Evolutionary conservation across 2,329 filamentous ascomycete genomes (phyloP).

Genomic region (Aspergillus cejpii): DNA sequence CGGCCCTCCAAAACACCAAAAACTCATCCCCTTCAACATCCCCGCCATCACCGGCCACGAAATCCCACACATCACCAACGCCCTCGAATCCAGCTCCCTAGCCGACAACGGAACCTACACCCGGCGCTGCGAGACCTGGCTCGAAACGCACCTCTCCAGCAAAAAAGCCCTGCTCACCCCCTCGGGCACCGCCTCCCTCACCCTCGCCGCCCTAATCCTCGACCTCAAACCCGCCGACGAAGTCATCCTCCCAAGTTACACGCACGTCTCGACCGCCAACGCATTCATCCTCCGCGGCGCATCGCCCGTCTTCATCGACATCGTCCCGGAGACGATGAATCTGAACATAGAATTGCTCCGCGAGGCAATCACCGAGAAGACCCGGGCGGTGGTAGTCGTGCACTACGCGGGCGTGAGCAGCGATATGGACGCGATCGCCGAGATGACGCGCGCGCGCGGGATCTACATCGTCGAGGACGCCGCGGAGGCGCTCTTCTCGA

Average conservation of each 20-base stretch:
- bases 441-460: constrained; percentile 2
- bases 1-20: not conserved
- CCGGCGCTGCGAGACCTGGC: constrained; percentile 9
- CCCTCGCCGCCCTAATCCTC: constrained; percentile 9
- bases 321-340: constrained; percentile 13
- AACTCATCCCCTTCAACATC: constrained; percentile 3
- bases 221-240: constrained; percentile 12
- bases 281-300: constrained; percentile 13
- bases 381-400: constrained; percentile 11
- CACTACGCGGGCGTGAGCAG: constrained; percentile 13
- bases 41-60: constrained; percentile 5
- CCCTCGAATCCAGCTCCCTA: constrained; percentile 1
- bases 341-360: constrained; percentile 4
- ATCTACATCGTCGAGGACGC: constrained; percentile 14
- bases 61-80: constrained; percentile 3
- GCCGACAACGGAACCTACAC: constrained; percentile 10
- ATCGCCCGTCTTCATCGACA: constrained; percentile 10
- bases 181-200: constrained; percentile 13
- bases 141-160: constrained; percentile 6
- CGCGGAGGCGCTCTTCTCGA: constrained; percentile 10
- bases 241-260: constrained; percentile 14
- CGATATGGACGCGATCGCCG: constrained; percentile 13
- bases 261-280: constrained; percentile 13
- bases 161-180: constrained; percentile 6
- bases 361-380: constrained; percentile 8